A percentile compares a stretch with the other conserved stretches of the same genome.
Conservation (phyloP, 192 early-diverging fungal genomes). For the Pilobolus umbonatus region DNA sequence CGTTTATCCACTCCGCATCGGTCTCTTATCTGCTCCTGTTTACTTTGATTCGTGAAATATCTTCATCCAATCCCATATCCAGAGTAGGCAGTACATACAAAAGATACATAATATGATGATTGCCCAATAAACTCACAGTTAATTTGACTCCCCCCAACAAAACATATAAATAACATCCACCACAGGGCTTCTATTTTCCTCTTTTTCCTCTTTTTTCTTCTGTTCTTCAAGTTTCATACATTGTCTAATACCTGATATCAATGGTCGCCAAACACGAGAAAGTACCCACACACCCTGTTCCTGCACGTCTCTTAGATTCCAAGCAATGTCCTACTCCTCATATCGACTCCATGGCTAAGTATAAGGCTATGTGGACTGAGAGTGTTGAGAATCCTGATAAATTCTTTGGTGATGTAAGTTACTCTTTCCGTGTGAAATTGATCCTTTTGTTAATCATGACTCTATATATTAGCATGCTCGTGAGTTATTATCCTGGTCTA, state of each 20-base stretch:
- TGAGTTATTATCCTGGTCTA: constrained; percentile 76
- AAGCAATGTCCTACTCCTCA: constrained; percentile 59
- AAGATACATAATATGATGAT: background rate
- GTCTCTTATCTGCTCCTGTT: background rate
- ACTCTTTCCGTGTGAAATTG: background rate
- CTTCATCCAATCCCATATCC: background rate
- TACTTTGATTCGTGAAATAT: constrained; percentile 6
- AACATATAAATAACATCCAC: background rate
- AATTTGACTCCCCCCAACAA: background rate
- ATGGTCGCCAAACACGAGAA: constrained; percentile 8
- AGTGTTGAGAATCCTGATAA: constrained; percentile 73
- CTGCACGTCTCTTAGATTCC: constrained; percentile 56
- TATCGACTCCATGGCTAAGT: constrained; percentile 69
- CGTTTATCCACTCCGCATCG: background rate
- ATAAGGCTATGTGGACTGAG: constrained; percentile 76
- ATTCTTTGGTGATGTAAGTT: constrained; percentile 76
- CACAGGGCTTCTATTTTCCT: background rate
- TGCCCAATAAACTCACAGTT: background rate
- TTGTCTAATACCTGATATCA: background rate
- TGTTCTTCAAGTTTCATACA: background rate
- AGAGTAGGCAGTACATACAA: background rate
- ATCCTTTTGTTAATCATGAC: background rate
- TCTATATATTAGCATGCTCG: constrained; percentile 52
- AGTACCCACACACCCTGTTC: constrained; percentile 42
- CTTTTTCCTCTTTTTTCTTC: constrained; percentile 3